Evolutionary conservation across 1,139 yeast species (phyloP), one percentile per base, ranked within the genome.

Genomic region (Debaryomyces subglobosus): DNA sequence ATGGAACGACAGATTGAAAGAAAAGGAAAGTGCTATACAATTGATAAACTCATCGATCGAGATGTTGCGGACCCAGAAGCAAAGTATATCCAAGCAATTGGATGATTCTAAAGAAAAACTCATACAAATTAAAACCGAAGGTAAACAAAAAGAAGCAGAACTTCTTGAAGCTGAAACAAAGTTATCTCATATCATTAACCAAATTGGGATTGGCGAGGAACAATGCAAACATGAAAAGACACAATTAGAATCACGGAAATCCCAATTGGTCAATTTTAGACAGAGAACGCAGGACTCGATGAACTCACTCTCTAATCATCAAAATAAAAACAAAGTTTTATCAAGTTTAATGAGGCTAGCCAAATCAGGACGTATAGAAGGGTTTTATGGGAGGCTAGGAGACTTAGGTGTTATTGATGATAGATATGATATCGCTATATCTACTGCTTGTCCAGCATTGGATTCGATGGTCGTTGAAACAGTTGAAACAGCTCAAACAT

Each of bases 381-480:
- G 98, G 0, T 90, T 92, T 57, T 79, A 89, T 63, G 99, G 98
- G 0, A 76, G 97, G 49, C 71, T 95, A 16, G 99, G 99, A 13
- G 96, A 89, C 56, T 72, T 95, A 44, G 99, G 97, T 13, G 78
- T 81, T 1, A 94, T 94, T 55, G 97, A 90, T 61, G 89, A 87
- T 56, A 79, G 81, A 59, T 95, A 88, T 64, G 99, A 95, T 67
- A 80, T 91, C 45, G 99, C 99, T 0, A 83, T 95, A 20, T 91
- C 98, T 0, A 94, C 99, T 0, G 99, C 97, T 0, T 90, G 96
- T 58, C 92, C 96, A 1, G 85, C 94, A 8, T 73, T 95, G 49
- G 96, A 92, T 62, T 94, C 96, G 48, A 84, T 91, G 77, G 98
- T 95, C 16, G 98, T 95, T 3, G 97, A 91, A 45, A 84, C 92